Base-by-base conservation (phyloP, 441 rosid genomes). In the Omphalea diandra region DNA sequence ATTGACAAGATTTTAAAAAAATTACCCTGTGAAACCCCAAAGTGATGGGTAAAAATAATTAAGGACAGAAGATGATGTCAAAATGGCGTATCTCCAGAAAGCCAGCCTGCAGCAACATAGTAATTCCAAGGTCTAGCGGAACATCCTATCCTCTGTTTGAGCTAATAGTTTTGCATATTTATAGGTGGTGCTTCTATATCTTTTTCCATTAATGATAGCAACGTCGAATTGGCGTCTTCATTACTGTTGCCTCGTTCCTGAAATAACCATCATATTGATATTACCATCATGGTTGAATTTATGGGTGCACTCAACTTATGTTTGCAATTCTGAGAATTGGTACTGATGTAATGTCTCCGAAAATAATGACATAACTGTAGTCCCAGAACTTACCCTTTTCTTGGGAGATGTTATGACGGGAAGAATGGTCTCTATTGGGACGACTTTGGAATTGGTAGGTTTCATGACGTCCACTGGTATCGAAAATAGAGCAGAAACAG, bases 401-500 rank as follows among this genome's bases (percentile, higher is more conserved):
- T 46, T 49, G 4, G 69, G 61, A 63, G 83, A 53, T 69, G 65
- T 49, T 68, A 71, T 65, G 44, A 63, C 57, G 33, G 83, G 77
- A 70, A 76, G 77, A 78, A 69, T 56, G 52, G 73, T 55, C 17
- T 75, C 73, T 64, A 73, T 35, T 38, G 75, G 73, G 43, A 68
- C 65, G 53, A 70, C 67, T 65, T 75, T 76, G 62, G 75, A 73
- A 76, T 58, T 72, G 24, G 69, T 56, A 3, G 75, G 69, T 75
- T 75, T 85, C 49, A 56, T 38, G 20, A 82, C 81, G 73, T 87
- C 87, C 26, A 90, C 67, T 52, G 76, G 80, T 40, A 80, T 76
- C 43, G 87, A 82, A 79, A 90, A 90, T 47, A 87, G 74, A 33
- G 93, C 88, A 68, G 88, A 90, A 65, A 95, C 92, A 0, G 99